Base-by-base conservation (phyloP, 345 rosid species). In the Acer saccharum region DNA sequence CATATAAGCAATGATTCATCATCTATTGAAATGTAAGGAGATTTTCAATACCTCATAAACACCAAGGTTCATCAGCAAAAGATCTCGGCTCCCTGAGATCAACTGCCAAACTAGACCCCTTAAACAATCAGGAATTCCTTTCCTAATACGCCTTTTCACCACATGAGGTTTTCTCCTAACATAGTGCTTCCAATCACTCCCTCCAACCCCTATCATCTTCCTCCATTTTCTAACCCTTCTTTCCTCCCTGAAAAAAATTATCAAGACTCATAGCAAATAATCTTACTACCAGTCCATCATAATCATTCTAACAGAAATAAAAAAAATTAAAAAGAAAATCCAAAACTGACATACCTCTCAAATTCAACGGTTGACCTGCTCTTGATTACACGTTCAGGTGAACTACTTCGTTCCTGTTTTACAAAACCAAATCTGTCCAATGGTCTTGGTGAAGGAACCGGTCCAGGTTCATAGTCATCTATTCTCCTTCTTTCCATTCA, bases 71-170 rank as follows among this genome's bases (percentile, higher is more conserved):
- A 92, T 90, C 76, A 91, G 91, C 89, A 95, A 84, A 84, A 95
- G 97, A 80, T 93, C 99, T 43, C 97, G 85, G 65, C 99, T 96
- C 74, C 98, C 98, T 7, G 98, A 91, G 60, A 96, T 91, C 84
- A 94, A 81, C 83, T 96, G 99, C 99, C 99, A 96, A 78, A 96
- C 98, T 20, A 96, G 97, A 65, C 99, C 99, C 81, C 98, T 94
- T 84, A 96, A 87, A 80, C 99, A 96, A 81, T 95, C 99, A 69
- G 97, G 98, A 77, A 95, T 92, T 72, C 98, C 98, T 85, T 95
- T 95, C 80, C 97, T 82, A 69, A 92, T 86, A 0, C 98, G 92
- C 79, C 98, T 90, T 84, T 90, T 89, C 62, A 95, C 96, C 9
- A 95, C 99, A 71, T 91, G 91, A 81, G 97, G 94, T 83, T 91